Conservation (phyloP, 352 stramenopile species). For the Pythium biforme region DNA sequence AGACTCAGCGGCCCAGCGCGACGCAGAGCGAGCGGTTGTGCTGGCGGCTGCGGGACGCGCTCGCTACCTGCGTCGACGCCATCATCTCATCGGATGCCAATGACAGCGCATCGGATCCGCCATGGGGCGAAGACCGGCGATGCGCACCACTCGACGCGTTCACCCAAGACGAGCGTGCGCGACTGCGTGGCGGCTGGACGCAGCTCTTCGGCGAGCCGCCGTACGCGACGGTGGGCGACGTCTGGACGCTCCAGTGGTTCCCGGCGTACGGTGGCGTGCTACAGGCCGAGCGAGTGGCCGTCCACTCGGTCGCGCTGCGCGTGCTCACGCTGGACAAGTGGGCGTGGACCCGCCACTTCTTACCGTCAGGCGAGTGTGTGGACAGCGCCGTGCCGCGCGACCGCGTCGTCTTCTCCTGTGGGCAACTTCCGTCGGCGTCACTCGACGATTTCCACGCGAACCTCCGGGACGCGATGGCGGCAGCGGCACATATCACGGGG, state of each 20-base stretch:
- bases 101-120: neutral
- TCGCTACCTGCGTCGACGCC: slow-evolving; percentile 26
- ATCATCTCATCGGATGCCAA: slow-evolving; percentile 4
- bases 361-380: slow-evolving; percentile 30
- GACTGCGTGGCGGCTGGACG: slow-evolving; percentile 5
- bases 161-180: neutral
- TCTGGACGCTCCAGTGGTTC: slow-evolving; percentile 36
- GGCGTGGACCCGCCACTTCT: slow-evolving; percentile 36
- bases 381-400: slow-evolving; percentile 38
- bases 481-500: slow-evolving; percentile 29
- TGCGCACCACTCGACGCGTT: neutral
- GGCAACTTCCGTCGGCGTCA: slow-evolving; percentile 8
- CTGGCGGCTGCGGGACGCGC: slow-evolving; percentile 15
- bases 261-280: slow-evolving; percentile 48
- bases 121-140: slow-evolving; percentile 1
- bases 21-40: slow-evolving; percentile 32
- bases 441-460: slow-evolving; percentile 5
- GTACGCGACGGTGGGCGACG: neutral
- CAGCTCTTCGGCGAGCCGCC: slow-evolving; percentile 1
- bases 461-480: slow-evolving; percentile 22
- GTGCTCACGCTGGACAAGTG: slow-evolving; percentile 45
- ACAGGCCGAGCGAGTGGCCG: slow-evolving; percentile 31
- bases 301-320: slow-evolving; percentile 28
- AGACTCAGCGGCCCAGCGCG: slow-evolving; percentile 37
- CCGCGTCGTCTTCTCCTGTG: slow-evolving; percentile 33